A percentile compares a stretch with the other conserved stretches of the same genome.
phyloP scores from a whole-genome alignment of 1,284 basidiomycete genomes.

The Cystobasidium pallidum region DNA sequence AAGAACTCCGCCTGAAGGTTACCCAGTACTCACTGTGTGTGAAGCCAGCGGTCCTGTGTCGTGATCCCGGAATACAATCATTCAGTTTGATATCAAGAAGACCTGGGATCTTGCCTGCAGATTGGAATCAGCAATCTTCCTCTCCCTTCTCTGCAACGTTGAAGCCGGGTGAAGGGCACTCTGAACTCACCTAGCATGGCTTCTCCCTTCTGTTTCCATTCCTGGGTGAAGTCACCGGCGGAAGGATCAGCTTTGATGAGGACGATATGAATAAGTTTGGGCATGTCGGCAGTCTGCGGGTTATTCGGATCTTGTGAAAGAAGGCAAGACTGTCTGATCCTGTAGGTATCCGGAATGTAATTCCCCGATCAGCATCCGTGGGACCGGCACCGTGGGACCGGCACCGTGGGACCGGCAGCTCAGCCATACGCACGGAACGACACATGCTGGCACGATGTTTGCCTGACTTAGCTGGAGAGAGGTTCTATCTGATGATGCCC shows the following conservation, averaged over 20 bases:
- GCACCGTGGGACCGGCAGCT: no score
- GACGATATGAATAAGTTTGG: constrained; percentile 28
- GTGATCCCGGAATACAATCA: constrained; percentile 19
- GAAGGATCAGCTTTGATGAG: constrained; percentile 21
- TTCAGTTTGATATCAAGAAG: constrained; percentile 14
- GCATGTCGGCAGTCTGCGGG: neutral
- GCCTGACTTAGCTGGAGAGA: no score
- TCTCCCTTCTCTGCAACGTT: neutral
- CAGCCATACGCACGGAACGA: no score
- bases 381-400: neutral
- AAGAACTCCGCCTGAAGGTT: neutral
- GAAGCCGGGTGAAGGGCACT: neutral
- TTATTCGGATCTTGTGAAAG: neutral
- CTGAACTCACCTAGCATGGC: constrained; percentile 25
- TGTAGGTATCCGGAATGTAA: neutral
- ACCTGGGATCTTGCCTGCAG: constrained; percentile 26
- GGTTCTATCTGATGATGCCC: no score
- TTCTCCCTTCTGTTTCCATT: constrained; percentile 25
- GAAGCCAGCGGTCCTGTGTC: constrained; percentile 16
- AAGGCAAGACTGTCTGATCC: neutral
- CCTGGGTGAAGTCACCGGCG: constrained; percentile 19
- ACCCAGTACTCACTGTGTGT: constrained; percentile 19
- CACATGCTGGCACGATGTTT: no score
- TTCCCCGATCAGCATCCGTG: neutral
- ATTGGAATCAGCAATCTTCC: neutral